These are phyloP conservation scores for Potentilla sterilis DNA, from an alignment of 306 rosid genomes.

Conservation along the genomic window DNA sequence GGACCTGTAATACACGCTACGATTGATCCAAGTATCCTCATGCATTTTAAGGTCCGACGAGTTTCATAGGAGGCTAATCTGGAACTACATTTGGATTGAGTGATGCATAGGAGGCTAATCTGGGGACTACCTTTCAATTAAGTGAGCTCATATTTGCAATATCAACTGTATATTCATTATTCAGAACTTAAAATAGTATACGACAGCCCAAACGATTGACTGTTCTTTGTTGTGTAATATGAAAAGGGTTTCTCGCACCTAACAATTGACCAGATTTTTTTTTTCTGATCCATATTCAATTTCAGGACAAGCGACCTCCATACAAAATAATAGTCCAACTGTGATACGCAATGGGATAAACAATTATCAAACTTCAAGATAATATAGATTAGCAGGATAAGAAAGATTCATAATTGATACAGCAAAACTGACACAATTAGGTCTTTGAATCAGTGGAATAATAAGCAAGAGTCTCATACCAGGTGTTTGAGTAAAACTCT, in stretches of 20 bases:
- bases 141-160: background rate
- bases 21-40: background rate
- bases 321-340: background rate
- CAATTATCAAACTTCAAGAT: background rate
- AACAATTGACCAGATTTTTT: constrained; percentile 18
- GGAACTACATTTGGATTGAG: background rate
- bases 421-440: background rate
- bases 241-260: constrained; percentile 5
- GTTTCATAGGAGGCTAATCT: background rate
- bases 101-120: background rate
- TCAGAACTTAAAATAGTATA: background rate
- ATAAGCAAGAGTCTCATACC: background rate
- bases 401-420: background rate
- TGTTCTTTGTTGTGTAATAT: background rate
- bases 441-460: background rate
- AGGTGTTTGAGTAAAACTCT: background rate
- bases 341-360: constrained; percentile 10
- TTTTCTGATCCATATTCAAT: background rate
- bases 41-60: background rate
- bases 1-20: background rate
- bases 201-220: constrained; percentile 3
- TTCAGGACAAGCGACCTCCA: constrained; percentile 2
- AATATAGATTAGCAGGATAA: background rate
- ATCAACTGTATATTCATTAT: background rate
- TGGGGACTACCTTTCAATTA: background rate